Base-by-base conservation (phyloP, 441 rosid genomes). In the Aleurites moluccanus region DNA sequence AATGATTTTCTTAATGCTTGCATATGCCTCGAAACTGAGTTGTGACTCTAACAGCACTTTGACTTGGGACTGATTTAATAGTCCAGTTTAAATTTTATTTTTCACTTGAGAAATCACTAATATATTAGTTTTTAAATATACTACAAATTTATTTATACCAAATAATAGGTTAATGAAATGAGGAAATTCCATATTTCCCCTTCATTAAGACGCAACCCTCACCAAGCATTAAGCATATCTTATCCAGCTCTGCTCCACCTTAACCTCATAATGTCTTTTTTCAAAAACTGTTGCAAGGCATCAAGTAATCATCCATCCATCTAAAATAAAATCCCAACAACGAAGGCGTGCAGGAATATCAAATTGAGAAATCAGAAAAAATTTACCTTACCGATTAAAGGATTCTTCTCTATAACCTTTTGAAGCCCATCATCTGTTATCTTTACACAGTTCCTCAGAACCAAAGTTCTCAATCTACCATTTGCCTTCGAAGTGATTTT, bases 381-480 rank as follows among this genome's bases (percentile, higher is more conserved):
- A 42, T 10, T 38, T 28, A 94, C 99, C 98, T 88, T 89, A 55
- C 73, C 81, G 69, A 92, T 78, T 80, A 75, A 83, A 40, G 85
- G 90, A 82, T 90, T 92, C 44, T 79, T 81, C 64, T 89, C 90
- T 50, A 91, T 57, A 69, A 92, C 90, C 18, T 56, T 70, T 70
- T 77, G 88, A 64, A 94, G 88, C 70, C 90, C 88, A 76, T 85
- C 87, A 75, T 91, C 94, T 28, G 92, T 87, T 67, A 92, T 85
- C 84, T 82, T 86, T 18, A 80, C 23, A 77, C 97, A 94, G 56
- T 85, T 90, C 28, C 87, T 81, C 63, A 92, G 88, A 83, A 84
- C 84, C 84, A 92, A 82, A 82, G 86, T 86, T 75, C 81, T 88
- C 81, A 92, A 77, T 65, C 80, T 83, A 13, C 91, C 88, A 74